Percentiles rank a stretch among this genome's conserved stretches.
These are phyloP conservation scores for Komagataella kurtzmanii DNA, from an alignment of 805 yeast species.

Conservation along the genomic window DNA sequence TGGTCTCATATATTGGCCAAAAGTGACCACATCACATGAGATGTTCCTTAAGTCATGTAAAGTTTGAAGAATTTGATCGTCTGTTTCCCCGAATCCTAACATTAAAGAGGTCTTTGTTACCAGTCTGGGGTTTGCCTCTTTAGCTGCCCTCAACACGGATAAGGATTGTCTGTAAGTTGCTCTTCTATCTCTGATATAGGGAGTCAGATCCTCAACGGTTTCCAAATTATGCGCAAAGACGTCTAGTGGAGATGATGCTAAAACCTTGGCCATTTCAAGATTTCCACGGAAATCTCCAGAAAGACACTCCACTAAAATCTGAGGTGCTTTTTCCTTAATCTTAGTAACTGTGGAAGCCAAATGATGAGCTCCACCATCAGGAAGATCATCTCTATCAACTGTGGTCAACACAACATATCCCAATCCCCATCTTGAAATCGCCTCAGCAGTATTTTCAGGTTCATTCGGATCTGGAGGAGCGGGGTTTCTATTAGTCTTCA, in stretches of 20 bases:
- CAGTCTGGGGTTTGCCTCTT: slow-evolving; percentile 56
- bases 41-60: slow-evolving; percentile 62
- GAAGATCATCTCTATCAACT: slow-evolving; percentile 90
- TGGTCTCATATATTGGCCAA: slow-evolving; percentile 99
- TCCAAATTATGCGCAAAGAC: slow-evolving; percentile 96
- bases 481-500: slow-evolving; percentile 83
- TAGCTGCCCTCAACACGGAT: slow-evolving; percentile 68
- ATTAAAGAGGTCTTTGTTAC: slow-evolving; percentile 89
- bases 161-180: slow-evolving; percentile 90
- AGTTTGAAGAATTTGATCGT: slow-evolving; percentile 73
- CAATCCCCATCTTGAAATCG: slow-evolving; percentile 93
- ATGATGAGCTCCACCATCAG: slow-evolving; percentile 90
- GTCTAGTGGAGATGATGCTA: slow-evolving; percentile 82
- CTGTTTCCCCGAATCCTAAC: slow-evolving; percentile 96
- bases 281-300: slow-evolving; percentile 96
- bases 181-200: slow-evolving; percentile 89
- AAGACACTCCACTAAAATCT: slow-evolving; percentile 82
- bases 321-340: slow-evolving; percentile 82
- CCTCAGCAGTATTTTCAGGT: slow-evolving; percentile 96
- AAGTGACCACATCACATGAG: slow-evolving; percentile 87
- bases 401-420: slow-evolving; percentile 97
- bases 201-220: slow-evolving; percentile 91
- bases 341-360: slow-evolving; percentile 75
- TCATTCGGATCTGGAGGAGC: slow-evolving; percentile 88
- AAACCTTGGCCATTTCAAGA: slow-evolving; percentile 58